Base-by-base conservation (phyloP, 2,329 filamentous ascomycete species). In the Teratosphaeria gauchensis region DNA sequence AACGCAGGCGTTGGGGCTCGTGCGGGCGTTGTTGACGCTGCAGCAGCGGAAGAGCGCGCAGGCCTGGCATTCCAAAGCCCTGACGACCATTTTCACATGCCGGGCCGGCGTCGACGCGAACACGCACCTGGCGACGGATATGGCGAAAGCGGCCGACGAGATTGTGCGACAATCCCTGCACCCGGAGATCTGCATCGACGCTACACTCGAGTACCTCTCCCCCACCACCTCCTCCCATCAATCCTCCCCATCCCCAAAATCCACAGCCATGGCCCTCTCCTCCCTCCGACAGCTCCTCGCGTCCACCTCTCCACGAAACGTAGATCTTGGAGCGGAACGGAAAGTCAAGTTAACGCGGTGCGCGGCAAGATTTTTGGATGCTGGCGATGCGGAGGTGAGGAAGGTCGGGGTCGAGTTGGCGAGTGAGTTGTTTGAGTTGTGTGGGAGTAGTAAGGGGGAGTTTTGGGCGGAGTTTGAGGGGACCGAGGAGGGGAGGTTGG, bases 401-500 rank as follows among this genome's bases (percentile, higher is more conserved):
- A 88, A 90, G 79, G 88, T 89, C 61, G 86, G 88, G n/a, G 86
- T 91, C 53, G 84, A 89, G 69, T 78, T 91, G n/a, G 90, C 88
- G 66, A 84, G 90, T 30, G 84, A 85, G 59, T 74, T 91, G 61
- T 87, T 91, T 69, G 72, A 74, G 35, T 51, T 64, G 8, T 68
- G 64, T 52, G 66, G 63, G 32, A 57, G 52, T 4, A 56, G 58
- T 21, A 76, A 76, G 57, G 61, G 59, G 16, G 72, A 70, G 32
- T 92, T 92, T 69, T 92, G 88, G 88, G 80, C 80, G 35, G 80
- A 80, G 28, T 77, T 91, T 59, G 63, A 64, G 60, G 76, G 75
- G 0, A 79, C 88, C 33, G 82, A 83, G 68, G 87, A 90, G 63
- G 87, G 89, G 63, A 84, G 87, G 24, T 83, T 90, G 76, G 90